Evolutionary conservation across 331 rosid genomes (phyloP), one percentile per base, ranked within the genome.

Genomic region (Rhamnella rubrinervis): DNA sequence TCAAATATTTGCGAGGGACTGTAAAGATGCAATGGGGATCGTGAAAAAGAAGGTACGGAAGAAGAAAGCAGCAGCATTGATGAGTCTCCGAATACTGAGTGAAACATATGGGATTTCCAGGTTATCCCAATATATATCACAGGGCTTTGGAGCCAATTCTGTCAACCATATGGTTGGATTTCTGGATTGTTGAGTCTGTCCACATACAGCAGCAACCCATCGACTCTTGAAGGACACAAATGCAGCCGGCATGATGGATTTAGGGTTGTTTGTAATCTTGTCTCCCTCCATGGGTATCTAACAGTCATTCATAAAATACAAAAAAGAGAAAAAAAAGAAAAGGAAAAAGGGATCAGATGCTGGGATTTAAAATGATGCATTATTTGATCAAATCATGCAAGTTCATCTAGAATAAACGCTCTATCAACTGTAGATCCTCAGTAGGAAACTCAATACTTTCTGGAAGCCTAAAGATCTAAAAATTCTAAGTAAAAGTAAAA

Each of bases 181-280:
- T 81, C 97, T 93, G 10, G 91, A 44, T 61, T 91, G 97, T 53
- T 93, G 95, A 58, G 98, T 89, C 67, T 93, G 98, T 66, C 97
- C 96, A 74, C 97, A 93, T 67, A 93, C 98, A 61, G 98, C 95
- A 1, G 98, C 96, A 37, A 80, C 97, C 98, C 98, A 93, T 69
- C 96, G 95, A 71, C 89, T 79, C 84, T 49, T 79, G 82, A 93
- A 93, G 64, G 98, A 93, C 71, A 93, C 98, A 80, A 93, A 93
- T 16, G 98, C 92, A 13, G 91, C 96, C 65, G 98, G 95, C 91
- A 88, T 81, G 75, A 84, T 71, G 55, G 73, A 87, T 70, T 85
- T 93, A 5, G 96, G 62, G 71, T 77, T 77, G 58, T 80, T 80
- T 46, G 39, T 75, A 11, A 92, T 81, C 74, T 68, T 89, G 0